These are phyloP conservation scores for Vigna mungo DNA, from an alignment of 306 rosid species.

Conservation along the genomic window DNA sequence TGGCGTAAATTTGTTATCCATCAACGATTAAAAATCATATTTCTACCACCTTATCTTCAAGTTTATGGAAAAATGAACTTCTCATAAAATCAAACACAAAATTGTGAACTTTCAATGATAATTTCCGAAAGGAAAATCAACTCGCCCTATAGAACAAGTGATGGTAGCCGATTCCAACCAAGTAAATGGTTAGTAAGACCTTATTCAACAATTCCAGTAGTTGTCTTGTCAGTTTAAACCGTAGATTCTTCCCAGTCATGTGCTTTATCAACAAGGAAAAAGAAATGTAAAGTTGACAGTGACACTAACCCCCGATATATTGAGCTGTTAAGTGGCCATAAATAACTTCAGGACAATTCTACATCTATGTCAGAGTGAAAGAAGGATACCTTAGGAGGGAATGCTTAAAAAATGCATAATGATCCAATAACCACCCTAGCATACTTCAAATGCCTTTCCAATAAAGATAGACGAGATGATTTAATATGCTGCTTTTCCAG, in stretches of 20 bases:
- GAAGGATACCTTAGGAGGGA: not conserved
- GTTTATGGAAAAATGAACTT: not conserved
- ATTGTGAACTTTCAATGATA: not conserved
- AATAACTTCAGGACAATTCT: conserved; percentile 28
- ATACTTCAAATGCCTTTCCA: conserved; percentile 17
- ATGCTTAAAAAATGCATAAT: not conserved
- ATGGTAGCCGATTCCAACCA: conserved; percentile 24
- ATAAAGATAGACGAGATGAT: not conserved
- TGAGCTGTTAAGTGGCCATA: conserved; percentile 6
- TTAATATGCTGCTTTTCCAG: conserved; percentile 5
- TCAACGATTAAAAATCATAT: conserved; percentile 14
- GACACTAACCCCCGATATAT: conserved; percentile 15
- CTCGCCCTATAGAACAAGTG: not conserved
- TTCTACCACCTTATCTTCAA: conserved; percentile 3
- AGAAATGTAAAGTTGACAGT: not conserved
- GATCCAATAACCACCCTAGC: conserved; percentile 29
- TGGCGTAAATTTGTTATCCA: conserved; percentile 1
- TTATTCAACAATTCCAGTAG: conserved; percentile 16
- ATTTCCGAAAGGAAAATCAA: conserved; percentile 17
- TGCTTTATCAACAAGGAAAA: not conserved
- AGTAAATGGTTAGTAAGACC: conserved; percentile 19
- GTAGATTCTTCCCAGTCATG: conserved; percentile 4
- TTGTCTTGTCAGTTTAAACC: conserved; percentile 34
- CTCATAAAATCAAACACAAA: conserved; percentile 8
- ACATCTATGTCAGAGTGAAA: conserved; percentile 11